Evolutionary conservation across 352 stramenopile species (phyloP), one percentile per base, ranked within the genome.

Genomic region (Phytophthora uliginosa): DNA sequence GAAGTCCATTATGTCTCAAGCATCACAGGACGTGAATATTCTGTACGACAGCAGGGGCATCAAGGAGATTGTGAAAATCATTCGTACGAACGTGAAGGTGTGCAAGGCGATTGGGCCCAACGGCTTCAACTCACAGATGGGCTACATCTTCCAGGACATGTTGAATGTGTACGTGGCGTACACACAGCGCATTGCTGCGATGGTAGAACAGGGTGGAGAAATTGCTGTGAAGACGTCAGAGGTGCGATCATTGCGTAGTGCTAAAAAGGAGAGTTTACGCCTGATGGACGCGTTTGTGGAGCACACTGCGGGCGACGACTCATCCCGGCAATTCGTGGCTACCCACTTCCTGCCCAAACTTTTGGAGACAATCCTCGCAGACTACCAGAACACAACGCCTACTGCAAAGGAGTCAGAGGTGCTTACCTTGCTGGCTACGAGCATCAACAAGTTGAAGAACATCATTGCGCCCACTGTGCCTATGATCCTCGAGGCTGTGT

Each of bases 101-200:
- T 99, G 98, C 86, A 92, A 92, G 63, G 90, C 97, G 12, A 95
- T 99, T 65, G 98, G 97, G 22, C 83, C 89, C 7, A 96, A 98
- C 40, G 92, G 99, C 31, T 99, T 99, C 77, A 98, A 98, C 52
- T 95, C 95, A 66, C 98, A 99, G 85, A 95, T 99, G 70, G 95
- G 97, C 71, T 96, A 92, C 64, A 98, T 99, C 74, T 99, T 99
- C 81, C 90, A 99, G 63, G 98, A 99, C 77, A 97, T 99, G 88
- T 84, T 99, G 24, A 99, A 99, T 76, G 95, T 99, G 12, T 99
- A 99, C 81, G 97, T 96, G 69, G 95, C 98, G 22, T 99, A 99
- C 82, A 99, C 95, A n/a, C 95, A 99, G 79, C 88, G 96, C 53
- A 99, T 99, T 81, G 95, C 91, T 10, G 74, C 83, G 54, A 89